phyloP scores from a whole-genome alignment of 2,329 filamentous ascomycete genomes.

The Colletotrichum agaves region DNA sequence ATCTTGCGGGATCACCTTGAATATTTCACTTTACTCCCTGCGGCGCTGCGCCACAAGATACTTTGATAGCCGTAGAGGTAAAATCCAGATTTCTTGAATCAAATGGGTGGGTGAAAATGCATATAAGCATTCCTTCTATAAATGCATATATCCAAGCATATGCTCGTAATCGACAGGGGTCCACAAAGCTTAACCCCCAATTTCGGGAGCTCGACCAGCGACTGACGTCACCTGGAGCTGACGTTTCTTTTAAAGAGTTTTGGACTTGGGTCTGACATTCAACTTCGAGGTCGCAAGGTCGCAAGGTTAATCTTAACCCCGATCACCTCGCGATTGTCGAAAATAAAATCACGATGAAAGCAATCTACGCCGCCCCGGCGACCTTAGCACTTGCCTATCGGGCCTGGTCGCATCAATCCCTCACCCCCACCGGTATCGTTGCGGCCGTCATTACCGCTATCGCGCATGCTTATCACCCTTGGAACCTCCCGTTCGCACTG shows the following conservation, averaged over 20 bases:
- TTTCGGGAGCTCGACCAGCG: slow-evolving; percentile 4
- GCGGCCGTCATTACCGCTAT: slow-evolving; percentile 47
- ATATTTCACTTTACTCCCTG: background rate
- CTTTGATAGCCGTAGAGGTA: too few species aligned
- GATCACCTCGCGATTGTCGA: background rate
- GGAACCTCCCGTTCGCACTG: slow-evolving; percentile 89
- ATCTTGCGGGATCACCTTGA: too few species aligned
- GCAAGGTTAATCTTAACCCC: background rate
- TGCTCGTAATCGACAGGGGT: background rate
- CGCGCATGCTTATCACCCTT: slow-evolving; percentile 87
- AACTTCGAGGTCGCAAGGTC: slow-evolving; percentile 7
- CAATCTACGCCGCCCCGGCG: slow-evolving; percentile 66
- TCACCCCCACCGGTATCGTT: slow-evolving; percentile 53
- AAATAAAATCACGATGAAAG: slow-evolving; percentile 61
- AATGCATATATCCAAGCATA: too few species aligned
- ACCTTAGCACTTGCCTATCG: slow-evolving; percentile 72
- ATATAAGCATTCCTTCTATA: background rate
- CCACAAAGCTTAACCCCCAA: slow-evolving; percentile 6
- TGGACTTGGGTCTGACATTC: slow-evolving; percentile 1
- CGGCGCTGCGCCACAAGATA: too few species aligned
- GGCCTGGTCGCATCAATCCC: slow-evolving; percentile 76
- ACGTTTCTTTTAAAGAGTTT: background rate
- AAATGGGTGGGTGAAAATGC: background rate
- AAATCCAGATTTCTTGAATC: background rate
- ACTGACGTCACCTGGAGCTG: slow-evolving; percentile 36